Evolutionary conservation across 306 rosid genomes (phyloP), one percentile per base, ranked within the genome.

Genomic region (Sicyos baderoa): DNA sequence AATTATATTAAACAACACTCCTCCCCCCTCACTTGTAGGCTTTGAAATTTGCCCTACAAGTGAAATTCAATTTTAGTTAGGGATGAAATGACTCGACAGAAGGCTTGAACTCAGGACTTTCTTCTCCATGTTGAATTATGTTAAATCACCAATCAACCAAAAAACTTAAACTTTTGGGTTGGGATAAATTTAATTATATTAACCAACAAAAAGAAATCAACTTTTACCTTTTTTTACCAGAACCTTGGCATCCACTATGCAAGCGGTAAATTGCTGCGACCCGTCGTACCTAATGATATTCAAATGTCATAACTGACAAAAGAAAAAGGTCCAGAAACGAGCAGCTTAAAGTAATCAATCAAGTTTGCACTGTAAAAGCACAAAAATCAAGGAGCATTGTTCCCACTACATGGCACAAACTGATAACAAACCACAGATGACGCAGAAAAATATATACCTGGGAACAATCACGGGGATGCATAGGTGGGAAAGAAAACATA

Each of bases 401-500:
- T 7, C 17, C 29, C 64, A 58, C 70, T 40, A 18, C 69, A 63
- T 42, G 73, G 74, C 37, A 17, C 54, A 42, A 60, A 74, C 29
- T 74, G 27, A 7, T 54, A 40, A 52, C 35, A 42, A 79, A 48
- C 37, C 37, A 37, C 10, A 50, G 16, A 58, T 40, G 19, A 18
- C 35, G 40, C 25, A 17, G 58, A 19, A 19, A 71, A 19, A 48
- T 12, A 42, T 18, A 42, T 77, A 93, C 98, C 97, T 86, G 98
- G 56, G 87, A 71, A 79, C 98, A 93, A 80, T 88, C 98, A 56
- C 86, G 83, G 68, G 88, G 75, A 78, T 89, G 96, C 94, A 88
- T 89, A 70, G 98, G 95, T 75, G 83, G 88, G 81, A 93, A 89
- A 75, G 91, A 82, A 81, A 81, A 88, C 56, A 86, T 85, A 74